Base-by-base conservation (phyloP, 768 basidiomycete species). In the Hypsizygus marmoreus region DNA sequence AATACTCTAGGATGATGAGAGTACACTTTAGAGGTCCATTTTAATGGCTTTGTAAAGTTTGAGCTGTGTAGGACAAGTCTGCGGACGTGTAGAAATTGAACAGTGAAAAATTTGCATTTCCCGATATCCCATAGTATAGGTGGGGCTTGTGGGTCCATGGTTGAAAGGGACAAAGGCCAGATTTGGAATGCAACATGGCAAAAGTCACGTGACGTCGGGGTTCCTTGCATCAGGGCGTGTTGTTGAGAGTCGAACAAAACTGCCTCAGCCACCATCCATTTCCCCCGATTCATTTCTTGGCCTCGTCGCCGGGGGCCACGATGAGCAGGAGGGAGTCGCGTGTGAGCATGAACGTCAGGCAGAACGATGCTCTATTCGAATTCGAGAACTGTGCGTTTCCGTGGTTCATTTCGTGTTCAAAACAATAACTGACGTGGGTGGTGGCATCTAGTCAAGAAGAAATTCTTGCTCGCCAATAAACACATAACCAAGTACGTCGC, bases 401-500 rank as follows among this genome's bases (percentile, higher is more conserved):
- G 36, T 53, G 51, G 35, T 30, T 43, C 44, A 23, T 40, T 47
- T 39, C 26, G 39, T 43, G 49, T 40, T 45, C 35, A 40, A 48
- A 43, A 30, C 49, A 48, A 49, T 43, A n/a, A 46, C 62, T 63
- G 52, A 59, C 50, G 47, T 55, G 60, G 48, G 62, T 58, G 59
- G 65, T 74, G 65, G 65, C 62, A 53, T 66, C 52, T 44, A 92
- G 90, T 91, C 75, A 91, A 91, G 83, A 90, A 89, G 82, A 91
- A 90, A 71, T 91, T 91, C 59, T 75, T 92, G 16, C 83, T 91
- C 49, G 88, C 89, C 47, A 92, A 92, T 70, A 91, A 91, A 68
- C 90, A 91, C 68, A 92, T 92, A 62, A 91, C 90, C 19, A 92
- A 91, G 89, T 91, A 56, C 29, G 78, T 64, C 22, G n/a, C 0